phyloP scores from a whole-genome alignment of 106 monocot genomes.

The Narthecium ossifragum region DNA sequence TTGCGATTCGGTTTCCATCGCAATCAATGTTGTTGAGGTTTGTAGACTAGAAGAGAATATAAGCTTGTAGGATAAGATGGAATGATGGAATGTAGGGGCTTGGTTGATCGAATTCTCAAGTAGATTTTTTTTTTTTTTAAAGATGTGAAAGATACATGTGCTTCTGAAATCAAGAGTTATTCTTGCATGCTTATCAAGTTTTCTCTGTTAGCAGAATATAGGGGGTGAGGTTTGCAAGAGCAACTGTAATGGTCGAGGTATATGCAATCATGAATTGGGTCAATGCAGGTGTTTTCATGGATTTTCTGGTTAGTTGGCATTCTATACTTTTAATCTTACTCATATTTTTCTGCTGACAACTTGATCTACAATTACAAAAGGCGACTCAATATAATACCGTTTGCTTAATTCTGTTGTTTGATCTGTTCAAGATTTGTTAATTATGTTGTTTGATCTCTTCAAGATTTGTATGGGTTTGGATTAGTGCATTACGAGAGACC shows the following conservation, averaged over 20 bases:
- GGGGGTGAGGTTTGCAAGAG: slow-evolving; percentile 41
- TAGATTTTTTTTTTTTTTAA: not conserved
- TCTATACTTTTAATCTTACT: not conserved
- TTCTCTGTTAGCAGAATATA: slow-evolving; percentile 38
- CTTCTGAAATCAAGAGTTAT: too few relatives aligned
- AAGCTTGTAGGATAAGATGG: too few relatives aligned
- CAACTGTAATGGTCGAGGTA: slow-evolving; percentile 57
- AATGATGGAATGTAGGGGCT: not conserved
- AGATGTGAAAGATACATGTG: not conserved
- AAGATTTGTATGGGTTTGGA: too few relatives aligned
- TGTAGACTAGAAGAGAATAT: not conserved
- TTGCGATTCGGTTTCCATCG: slow-evolving; percentile 32
- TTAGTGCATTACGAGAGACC: too few relatives aligned
- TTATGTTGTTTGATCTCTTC: too few relatives aligned
- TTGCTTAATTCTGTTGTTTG: not conserved
- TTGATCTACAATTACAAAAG: not conserved
- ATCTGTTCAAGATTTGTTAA: too few relatives aligned
- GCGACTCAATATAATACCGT: not conserved
- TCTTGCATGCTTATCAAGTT: too few relatives aligned
- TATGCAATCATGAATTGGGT: slow-evolving; percentile 77
- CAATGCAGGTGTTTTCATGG: slow-evolving; percentile 90
- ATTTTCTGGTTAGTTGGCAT: slow-evolving; percentile 47
- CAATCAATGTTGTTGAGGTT: slow-evolving; percentile 56
- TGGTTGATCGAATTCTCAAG: not conserved
- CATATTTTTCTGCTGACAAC: not conserved